Evolutionary conservation across 805 yeast species (phyloP), one percentile per base, ranked within the genome.

Genomic region (Cyberlindnera maritima): DNA sequence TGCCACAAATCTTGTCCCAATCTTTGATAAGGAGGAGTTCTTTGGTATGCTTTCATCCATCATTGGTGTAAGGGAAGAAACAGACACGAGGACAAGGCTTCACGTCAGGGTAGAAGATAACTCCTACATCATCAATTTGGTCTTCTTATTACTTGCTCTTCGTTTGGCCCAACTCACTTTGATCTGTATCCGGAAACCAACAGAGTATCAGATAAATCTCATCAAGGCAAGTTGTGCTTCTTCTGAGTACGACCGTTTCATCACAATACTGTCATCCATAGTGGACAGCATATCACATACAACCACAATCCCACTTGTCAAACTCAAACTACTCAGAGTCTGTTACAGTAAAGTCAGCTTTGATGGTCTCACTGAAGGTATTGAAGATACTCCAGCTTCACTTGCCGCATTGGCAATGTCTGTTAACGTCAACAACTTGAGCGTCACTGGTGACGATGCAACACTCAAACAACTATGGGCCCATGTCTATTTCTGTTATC

Each of bases 1-100:
- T 3, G 25, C 2, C 4, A 14, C n/a, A 3, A 29, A 29, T 21
- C 5, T 28, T 15, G 11, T 37, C 43, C 90, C 91, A 3, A 76
- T 77, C 46, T 59, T 83, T 25, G 84, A 81, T 59, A 87, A 83
- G 59, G 65, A 52, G 41, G 69, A 66, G 19, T 77, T 79, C 56
- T 66, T 68, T 34, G 43, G 47, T 9, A 67, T 70, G 29, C 57
- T 80, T 18, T 50, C 68, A 0, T 57, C 69, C 26, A 68, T 80
- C 14, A 63, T 81, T 20, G 85, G 81, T 31, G 50, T 62, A 6
- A 53, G 54, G 15, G 66, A 63, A 4, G 58, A 61, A 29, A 41
- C 50, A n/a, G 58, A 57, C n/a, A 17, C 51, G 17, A 49, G 53
- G 43, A 48, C 68, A n/a, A 63, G 59, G 26, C n/a, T 69, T 19